Percentiles rank a stretch among this genome's conserved stretches.
phyloP scores from a whole-genome alignment of 2,329 filamentous ascomycete genomes.

The Colletotrichum magnum region DNA sequence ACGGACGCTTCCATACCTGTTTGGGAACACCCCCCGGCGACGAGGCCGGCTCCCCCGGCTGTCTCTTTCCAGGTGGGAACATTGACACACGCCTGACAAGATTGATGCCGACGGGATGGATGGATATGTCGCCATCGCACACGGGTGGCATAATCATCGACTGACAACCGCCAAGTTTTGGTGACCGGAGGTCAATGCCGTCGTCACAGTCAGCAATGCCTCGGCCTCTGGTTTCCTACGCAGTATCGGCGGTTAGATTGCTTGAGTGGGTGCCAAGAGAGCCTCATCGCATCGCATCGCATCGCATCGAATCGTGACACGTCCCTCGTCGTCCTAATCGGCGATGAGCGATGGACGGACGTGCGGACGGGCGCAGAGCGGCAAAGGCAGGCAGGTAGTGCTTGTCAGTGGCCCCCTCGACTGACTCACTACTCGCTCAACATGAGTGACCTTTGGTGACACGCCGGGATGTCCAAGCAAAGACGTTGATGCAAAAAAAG shows the following conservation, averaged over 20 bases:
- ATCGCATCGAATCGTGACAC: constrained; percentile 1
- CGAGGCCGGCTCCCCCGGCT: constrained; percentile 4
- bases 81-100: constrained; percentile 17
- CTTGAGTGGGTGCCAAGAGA: not conserved
- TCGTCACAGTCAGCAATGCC: constrained; percentile 5
- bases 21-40: constrained; percentile 19
- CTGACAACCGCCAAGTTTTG: not conserved
- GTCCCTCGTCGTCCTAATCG: constrained; percentile 2
- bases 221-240: not conserved
- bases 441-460: constrained; percentile 12
- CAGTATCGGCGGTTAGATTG: not conserved
- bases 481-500: constrained; percentile 20
- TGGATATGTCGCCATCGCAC: not conserved
- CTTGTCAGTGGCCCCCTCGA: not conserved
- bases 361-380: not conserved
- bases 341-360: constrained; percentile 19
- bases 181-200: constrained; percentile 12
- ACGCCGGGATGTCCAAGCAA: constrained; percentile 20
- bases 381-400: constrained; percentile 4
- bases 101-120: constrained; percentile 2
- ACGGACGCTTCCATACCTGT: not conserved
- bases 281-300: constrained; percentile 8
- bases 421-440: constrained; percentile 9
- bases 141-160: constrained; percentile 9
- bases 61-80: constrained; percentile 4